Conservation (phyloP, 768 basidiomycete species). For the Termitomyces bulborhizus region DNA sequence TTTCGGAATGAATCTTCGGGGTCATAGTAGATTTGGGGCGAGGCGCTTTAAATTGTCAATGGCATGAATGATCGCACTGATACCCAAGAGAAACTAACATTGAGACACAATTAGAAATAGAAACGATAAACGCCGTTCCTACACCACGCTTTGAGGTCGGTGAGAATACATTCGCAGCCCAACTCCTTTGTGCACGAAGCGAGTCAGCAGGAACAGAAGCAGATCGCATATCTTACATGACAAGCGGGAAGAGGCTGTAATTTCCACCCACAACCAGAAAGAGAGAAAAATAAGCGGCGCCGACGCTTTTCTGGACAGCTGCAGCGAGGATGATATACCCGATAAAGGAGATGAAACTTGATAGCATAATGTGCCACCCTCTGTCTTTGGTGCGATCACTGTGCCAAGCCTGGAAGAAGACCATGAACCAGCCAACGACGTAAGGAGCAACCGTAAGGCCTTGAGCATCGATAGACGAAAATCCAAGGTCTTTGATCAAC, state of each 20-base stretch:
- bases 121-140: conserved; percentile 55
- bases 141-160: conserved; percentile 57
- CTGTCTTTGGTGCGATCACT: conserved; percentile 48
- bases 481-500: conserved; percentile 52
- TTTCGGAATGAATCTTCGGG: conserved; percentile 42
- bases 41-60: conserved; percentile 29
- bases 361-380: conserved; percentile 51
- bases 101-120: conserved; percentile 51
- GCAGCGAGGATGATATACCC: conserved; percentile 54
- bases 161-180: conserved; percentile 54
- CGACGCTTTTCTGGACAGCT: conserved; percentile 41
- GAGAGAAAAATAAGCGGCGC: conserved; percentile 50
- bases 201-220: not conserved
- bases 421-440: conserved; percentile 49
- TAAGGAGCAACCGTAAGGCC: conserved; percentile 56
- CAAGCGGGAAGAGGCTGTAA: conserved; percentile 50
- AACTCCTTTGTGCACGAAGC: conserved; percentile 36
- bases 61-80: not conserved
- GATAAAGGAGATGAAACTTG: conserved; percentile 35
- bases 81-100: conserved; percentile 29
- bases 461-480: conserved; percentile 50
- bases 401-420: conserved; percentile 48
- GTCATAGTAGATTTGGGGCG: conserved; percentile 55
- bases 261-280: conserved; percentile 52
- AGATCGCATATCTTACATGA: conserved; percentile 34